Percentiles rank a stretch among this genome's conserved stretches.
phyloP scores from a whole-genome alignment of 352 stramenopile species.

The Phytopythium helicoides region DNA sequence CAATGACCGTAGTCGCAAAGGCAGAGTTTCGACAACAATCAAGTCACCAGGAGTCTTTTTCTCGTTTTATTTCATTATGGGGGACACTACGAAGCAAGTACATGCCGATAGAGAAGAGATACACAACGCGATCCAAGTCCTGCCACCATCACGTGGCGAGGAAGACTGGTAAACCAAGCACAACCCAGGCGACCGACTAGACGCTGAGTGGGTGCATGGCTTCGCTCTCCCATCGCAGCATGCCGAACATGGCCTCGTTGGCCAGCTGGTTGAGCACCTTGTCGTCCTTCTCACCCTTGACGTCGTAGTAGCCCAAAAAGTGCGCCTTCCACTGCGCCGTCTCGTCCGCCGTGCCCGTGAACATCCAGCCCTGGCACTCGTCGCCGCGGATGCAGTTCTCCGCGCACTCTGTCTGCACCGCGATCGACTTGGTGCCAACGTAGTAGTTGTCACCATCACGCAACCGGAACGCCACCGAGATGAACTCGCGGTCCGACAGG shows the following conservation, averaged over 20 bases:
- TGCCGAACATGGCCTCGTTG: conserved; percentile 85
- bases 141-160: neutral
- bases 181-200: conserved; percentile 14
- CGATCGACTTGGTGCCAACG: conserved; percentile 73
- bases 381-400: conserved; percentile 82
- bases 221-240: conserved; percentile 85
- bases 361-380: conserved; percentile 84
- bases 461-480: conserved; percentile 73
- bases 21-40: too few species aligned
- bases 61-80: neutral
- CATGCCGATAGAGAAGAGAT: neutral
- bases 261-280: conserved; percentile 80
- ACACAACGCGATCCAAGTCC: neutral
- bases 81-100: neutral
- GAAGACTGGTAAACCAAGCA: neutral
- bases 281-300: conserved; percentile 82
- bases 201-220: conserved; percentile 79
- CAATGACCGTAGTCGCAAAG: neutral
- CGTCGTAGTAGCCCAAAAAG: conserved; percentile 81
- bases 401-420: conserved; percentile 62
- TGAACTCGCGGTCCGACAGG: conserved; percentile 73
- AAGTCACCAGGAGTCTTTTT: neutral
- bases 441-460: conserved; percentile 78
- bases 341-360: conserved; percentile 65
- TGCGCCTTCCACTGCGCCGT: conserved; percentile 70